Conservation (phyloP, 768 basidiomycete species). For the Boletus bicolor region DNA sequence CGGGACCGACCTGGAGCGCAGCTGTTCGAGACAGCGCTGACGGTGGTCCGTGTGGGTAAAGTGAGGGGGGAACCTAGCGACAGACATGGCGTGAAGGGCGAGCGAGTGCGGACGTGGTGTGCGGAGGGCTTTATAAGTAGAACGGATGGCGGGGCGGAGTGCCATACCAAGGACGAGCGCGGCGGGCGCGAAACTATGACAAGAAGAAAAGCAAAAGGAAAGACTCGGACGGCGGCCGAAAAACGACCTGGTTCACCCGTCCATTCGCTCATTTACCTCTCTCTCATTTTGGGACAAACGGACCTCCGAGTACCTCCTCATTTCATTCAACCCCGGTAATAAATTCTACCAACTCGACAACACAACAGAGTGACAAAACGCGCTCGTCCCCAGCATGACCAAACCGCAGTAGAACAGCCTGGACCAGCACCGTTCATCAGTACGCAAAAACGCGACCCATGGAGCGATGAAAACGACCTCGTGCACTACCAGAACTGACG, state of each 20-base stretch:
- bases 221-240: too few relatives aligned
- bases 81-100: constrained; percentile 28
- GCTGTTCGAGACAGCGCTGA: constrained; percentile 53
- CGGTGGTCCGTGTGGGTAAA: constrained; percentile 50
- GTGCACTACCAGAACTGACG: constrained; percentile 63
- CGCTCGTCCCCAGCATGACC: not conserved
- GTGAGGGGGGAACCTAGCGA: constrained; percentile 44
- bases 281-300: not conserved
- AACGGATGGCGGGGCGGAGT: not conserved
- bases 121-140: not conserved
- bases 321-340: too few relatives aligned
- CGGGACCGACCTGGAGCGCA: constrained; percentile 51
- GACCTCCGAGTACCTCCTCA: not conserved
- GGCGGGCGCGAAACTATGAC: too few relatives aligned
- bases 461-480: constrained; percentile 8
- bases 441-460: not conserved
- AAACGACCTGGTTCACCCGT: too few relatives aligned
- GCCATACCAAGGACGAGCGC: constrained; percentile 6
- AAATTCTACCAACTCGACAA: not conserved
- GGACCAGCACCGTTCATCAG: not conserved
- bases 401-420: not conserved
- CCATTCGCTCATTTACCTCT: too few relatives aligned
- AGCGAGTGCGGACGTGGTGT: not conserved
- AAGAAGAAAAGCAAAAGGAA: too few relatives aligned
- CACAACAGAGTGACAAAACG: not conserved